These are phyloP conservation scores for Penicillium flavigenum DNA, from an alignment of 495 filamentous ascomycete species.

Conservation along the genomic window DNA sequence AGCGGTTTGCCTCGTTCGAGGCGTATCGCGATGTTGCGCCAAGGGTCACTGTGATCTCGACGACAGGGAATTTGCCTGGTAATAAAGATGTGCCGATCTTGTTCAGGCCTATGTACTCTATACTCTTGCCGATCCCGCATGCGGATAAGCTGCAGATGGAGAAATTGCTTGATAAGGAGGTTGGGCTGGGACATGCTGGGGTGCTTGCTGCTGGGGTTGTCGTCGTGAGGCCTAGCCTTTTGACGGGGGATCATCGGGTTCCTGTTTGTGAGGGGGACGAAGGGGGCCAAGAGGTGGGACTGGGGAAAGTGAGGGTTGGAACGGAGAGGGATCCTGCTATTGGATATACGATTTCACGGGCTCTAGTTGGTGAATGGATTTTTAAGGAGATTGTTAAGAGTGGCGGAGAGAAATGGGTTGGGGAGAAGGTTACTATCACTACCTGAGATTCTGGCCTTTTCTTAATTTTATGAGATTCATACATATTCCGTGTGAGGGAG, in stretches of 20 bases:
- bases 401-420: constrained; percentile 37
- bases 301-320: constrained; percentile 32
- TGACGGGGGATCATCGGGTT: constrained; percentile 32
- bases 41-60: constrained; percentile 24
- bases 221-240: constrained; percentile 35
- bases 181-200: constrained; percentile 9
- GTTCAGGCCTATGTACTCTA: constrained; percentile 35
- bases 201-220: constrained; percentile 30
- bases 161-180: constrained; percentile 18
- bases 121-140: constrained; percentile 34
- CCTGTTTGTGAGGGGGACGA: constrained; percentile 8
- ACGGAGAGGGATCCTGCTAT: constrained; percentile 34
- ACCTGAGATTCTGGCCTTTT: constrained; percentile 21
- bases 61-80: constrained; percentile 30
- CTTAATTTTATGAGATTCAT: not conserved
- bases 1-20: constrained; percentile 15
- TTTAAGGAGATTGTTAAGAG: constrained; percentile 38
- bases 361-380: constrained; percentile 44
- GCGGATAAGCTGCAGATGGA: constrained; percentile 45
- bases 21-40: constrained; percentile 15
- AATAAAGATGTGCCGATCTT: constrained; percentile 36
- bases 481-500: not conserved
- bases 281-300: constrained; percentile 9
- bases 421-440: constrained; percentile 39
- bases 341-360: constrained; percentile 41